phyloP scores from a whole-genome alignment of 805 yeast species.

The Candida multigemmis region DNA sequence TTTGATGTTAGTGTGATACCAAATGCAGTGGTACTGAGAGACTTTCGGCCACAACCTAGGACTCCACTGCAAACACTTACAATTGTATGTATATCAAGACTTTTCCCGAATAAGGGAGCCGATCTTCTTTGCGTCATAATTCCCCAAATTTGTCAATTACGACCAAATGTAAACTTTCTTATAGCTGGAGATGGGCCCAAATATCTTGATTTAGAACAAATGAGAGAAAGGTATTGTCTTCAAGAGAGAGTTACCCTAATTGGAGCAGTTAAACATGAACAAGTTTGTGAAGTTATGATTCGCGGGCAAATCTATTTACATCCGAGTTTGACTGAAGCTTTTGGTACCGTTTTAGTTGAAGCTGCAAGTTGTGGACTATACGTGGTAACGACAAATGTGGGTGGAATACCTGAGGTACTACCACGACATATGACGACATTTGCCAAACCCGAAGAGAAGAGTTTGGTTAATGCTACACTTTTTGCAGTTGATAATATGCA shows the following conservation, averaged over 20 bases:
- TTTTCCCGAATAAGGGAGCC: conserved; percentile 95
- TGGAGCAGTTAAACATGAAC: conserved; percentile 87
- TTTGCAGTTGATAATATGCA: conserved; percentile 59
- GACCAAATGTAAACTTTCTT: conserved; percentile 61
- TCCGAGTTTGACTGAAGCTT: conserved; percentile 92
- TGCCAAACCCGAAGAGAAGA: conserved; percentile 81
- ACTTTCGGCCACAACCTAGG: conserved; percentile 36
- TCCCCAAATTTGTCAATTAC: conserved; percentile 65
- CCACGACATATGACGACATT: conserved; percentile 91
- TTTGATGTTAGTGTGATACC: conserved; percentile 81
- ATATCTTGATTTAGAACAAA: conserved; percentile 87
- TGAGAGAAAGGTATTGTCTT: conserved; percentile 76
- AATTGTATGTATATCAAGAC: conserved; percentile 81
- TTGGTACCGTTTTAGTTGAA: conserved; percentile 94
- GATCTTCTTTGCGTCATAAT: conserved; percentile 78
- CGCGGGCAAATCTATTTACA: conserved; percentile 90
- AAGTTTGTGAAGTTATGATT: conserved; percentile 87
- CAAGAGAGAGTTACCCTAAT: conserved; percentile 82
- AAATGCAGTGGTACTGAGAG: conserved; percentile 83
- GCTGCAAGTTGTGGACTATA: conserved; percentile 94
- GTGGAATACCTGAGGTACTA: conserved; percentile 95
- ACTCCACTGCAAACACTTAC: conserved; percentile 37
- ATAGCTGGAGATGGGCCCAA: conserved; percentile 98
- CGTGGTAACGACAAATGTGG: conserved; percentile 92
- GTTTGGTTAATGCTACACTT: conserved; percentile 62